Percentiles rank a stretch among this genome's conserved stretches.
These are phyloP conservation scores for Tylopilus sp. DNA, from an alignment of 1,284 basidiomycete genomes.

Conservation along the genomic window DNA sequence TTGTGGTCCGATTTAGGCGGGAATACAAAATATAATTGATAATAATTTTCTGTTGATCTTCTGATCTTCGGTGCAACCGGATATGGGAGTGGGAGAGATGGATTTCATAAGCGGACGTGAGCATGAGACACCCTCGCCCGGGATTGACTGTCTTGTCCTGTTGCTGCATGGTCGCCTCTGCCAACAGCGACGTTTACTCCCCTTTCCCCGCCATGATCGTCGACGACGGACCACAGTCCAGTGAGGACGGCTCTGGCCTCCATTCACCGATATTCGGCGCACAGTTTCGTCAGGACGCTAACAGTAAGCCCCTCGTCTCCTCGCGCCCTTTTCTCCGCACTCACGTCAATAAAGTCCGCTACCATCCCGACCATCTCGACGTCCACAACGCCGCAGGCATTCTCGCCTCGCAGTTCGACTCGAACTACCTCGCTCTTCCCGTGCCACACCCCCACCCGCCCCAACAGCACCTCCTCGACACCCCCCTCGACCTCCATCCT, in stretches of 20 bases:
- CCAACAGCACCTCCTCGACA: constrained; percentile 38
- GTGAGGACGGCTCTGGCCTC: constrained; percentile 66
- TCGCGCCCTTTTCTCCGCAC: constrained; percentile 33
- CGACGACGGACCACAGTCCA: constrained; percentile 64
- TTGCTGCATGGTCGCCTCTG: constrained; percentile 50
- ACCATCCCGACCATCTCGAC: constrained; percentile 52
- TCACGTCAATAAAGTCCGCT: constrained; percentile 61
- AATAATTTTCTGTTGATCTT: constrained; percentile 26
- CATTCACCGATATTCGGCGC: constrained; percentile 63
- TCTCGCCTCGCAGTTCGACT: constrained; percentile 48
- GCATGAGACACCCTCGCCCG: constrained; percentile 34
- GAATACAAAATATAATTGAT: constrained; percentile 10
- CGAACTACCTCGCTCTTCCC: constrained; percentile 30
- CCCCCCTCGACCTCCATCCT: constrained; percentile 36
- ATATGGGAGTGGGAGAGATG: constrained; percentile 29
- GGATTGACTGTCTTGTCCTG: constrained; percentile 22
- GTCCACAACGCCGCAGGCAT: constrained; percentile 45
- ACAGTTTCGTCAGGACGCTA: constrained; percentile 48
- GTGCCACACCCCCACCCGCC: constrained; percentile 14
- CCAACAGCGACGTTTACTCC: constrained; percentile 51
- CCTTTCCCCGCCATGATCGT: constrained; percentile 50
- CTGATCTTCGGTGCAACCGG: constrained; percentile 32
- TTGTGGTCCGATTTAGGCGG: constrained; percentile 28
- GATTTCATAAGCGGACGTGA: constrained; percentile 37
- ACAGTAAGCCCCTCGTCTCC: constrained; percentile 40